Percentiles rank a stretch among this genome's conserved stretches.
These are phyloP conservation scores for Aspergillus nanangensis DNA, from an alignment of 495 filamentous ascomycete species.

Conservation along the genomic window DNA sequence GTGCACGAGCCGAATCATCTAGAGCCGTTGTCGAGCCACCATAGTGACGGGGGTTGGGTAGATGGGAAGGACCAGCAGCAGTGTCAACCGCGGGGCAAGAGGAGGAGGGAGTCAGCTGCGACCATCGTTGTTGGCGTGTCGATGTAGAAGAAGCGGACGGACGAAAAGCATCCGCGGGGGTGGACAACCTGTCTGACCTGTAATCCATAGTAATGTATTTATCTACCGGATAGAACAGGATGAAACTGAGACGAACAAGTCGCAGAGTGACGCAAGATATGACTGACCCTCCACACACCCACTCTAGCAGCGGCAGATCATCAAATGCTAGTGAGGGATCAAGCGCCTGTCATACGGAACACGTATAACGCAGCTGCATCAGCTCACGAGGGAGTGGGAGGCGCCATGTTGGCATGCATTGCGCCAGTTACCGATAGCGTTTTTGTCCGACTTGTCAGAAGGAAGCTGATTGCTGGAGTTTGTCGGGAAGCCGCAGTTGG, in stretches of 20 bases:
- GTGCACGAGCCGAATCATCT: conserved; percentile 25
- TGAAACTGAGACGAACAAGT: conserved; percentile 1
- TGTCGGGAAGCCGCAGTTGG: no score
- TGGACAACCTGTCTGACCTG: conserved; percentile 22
- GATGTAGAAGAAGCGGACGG: conserved; percentile 21
- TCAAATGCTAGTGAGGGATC: neutral
- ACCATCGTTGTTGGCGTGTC: conserved; percentile 26
- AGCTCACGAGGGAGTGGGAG: neutral
- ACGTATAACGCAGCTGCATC: conserved; percentile 13
- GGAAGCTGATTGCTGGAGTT: no score
- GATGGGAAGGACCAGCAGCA: conserved; percentile 18
- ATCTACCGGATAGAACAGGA: no score
- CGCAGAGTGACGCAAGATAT: conserved; percentile 10
- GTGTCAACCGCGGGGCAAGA: conserved; percentile 16
- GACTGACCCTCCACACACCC: conserved; percentile 3
- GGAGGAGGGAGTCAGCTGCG: conserved; percentile 22
- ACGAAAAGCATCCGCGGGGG: conserved; percentile 25
- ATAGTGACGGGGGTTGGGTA: conserved; percentile 19
- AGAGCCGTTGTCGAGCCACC: conserved; percentile 19
- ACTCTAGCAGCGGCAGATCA: conserved; percentile 7
- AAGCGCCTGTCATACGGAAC: conserved; percentile 6
- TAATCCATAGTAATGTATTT: conserved; percentile 27
- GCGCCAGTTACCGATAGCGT: no score
- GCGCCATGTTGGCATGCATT: neutral
- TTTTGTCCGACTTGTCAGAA: no score